Evolutionary conservation across 1,284 basidiomycete genomes (phyloP).

Genomic region (Malassezia caprae): DNA sequence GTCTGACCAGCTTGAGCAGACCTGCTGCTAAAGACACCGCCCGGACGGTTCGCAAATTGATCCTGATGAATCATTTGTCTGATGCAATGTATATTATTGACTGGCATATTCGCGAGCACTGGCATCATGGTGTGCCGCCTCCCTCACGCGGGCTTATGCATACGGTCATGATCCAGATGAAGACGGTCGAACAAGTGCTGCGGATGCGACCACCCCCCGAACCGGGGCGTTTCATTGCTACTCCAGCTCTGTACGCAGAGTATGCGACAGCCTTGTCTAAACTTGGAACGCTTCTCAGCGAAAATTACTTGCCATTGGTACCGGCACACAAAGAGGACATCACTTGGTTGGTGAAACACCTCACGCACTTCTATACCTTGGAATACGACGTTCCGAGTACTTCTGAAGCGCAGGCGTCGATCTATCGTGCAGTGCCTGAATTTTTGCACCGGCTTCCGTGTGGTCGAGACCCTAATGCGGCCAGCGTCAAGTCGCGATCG

Average conservation of each 20-base stretch:
- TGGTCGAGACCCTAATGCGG: background rate
- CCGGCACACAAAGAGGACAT: constrained; percentile 7
- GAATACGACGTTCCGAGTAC: background rate
- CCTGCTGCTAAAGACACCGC: constrained; percentile 4
- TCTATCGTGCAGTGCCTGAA: background rate
- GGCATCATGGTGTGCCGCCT: background rate
- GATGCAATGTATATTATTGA: constrained; percentile 5
- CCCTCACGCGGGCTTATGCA: constrained; percentile 15
- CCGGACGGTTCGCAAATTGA: background rate
- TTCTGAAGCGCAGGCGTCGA: background rate
- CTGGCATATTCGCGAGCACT: constrained; percentile 6
- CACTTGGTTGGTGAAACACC: constrained; percentile 14
- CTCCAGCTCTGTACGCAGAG: background rate
- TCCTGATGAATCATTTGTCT: background rate
- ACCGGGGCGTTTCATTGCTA: background rate
- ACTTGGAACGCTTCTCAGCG: constrained; percentile 8
- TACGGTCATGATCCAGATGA: constrained; percentile 17
- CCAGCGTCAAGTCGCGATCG: background rate
- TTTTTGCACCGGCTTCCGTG: constrained; percentile 6
- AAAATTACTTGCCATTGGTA: constrained; percentile 10
- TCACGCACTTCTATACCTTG: background rate
- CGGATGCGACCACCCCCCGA: background rate
- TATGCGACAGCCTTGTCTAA: constrained; percentile 4
- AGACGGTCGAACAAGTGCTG: background rate
- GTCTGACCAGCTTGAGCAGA: background rate